Base-by-base conservation (phyloP, 208 protist genomes). In the Trichomonas vaginalis region DNA sequence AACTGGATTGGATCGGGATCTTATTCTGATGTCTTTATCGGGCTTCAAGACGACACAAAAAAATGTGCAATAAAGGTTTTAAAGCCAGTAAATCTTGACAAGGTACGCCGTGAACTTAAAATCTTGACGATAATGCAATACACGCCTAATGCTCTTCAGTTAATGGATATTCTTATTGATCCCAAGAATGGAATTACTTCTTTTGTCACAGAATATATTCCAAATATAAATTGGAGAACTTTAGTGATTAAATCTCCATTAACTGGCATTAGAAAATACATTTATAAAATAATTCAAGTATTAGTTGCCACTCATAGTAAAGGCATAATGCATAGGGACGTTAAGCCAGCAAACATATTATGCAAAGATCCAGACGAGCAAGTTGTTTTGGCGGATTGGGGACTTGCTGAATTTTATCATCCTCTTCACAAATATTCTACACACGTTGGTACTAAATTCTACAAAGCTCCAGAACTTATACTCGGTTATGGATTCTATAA, bases 341-440 rank as follows among this genome's bases (percentile, higher is more conserved):
- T 95, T 8, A 95, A 95, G n/a, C 88, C 88, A 23, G 37, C 6
- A 6, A 95, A 95, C 51, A 70, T 95, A 61, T 95, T 95, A 45
- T 79, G 46, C 17, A 32, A 35, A 39, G 32, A 95, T 70, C 49
- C 88, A 10, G 15, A 40, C 32, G n/a, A 95, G 45, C 0, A 51
- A n/a, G 14, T 95, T 23, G 14, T 27, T 6, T 12, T 95, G 0
- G 49, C 35, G 10, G 88, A 95, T 70, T 95, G 88, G 88, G 88
- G 88, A 17, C 37, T 95, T 17, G 88, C 48, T 6, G 88, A 51
- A 40, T 95, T 95, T 70, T 95, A 95, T 95, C 49, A 95, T 95
- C 88, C 88, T 23, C 21, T 51, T 4, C 14, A 35, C 9, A 95
- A 39, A 32, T 95, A 95, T 45, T 48, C 47, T 10, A 35, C 49